Evolutionary conservation across 129 eudicot species (phyloP).

Genomic region (Flaveria robusta): DNA sequence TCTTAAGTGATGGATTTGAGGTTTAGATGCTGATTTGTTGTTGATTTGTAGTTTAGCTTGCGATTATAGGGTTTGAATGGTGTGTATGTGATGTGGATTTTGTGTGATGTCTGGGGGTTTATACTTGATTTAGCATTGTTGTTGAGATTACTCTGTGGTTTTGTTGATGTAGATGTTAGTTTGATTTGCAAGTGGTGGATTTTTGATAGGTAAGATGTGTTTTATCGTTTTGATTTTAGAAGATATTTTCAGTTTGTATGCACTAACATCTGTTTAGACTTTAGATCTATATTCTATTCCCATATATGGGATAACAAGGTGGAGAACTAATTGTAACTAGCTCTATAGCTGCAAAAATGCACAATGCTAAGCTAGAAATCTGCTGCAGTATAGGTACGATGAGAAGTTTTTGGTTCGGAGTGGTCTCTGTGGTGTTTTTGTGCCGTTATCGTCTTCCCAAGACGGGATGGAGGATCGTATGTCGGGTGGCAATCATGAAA

Average conservation of each 20-base stretch:
- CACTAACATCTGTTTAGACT: background rate
- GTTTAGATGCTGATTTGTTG: background rate
- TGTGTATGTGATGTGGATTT: constrained; percentile 6
- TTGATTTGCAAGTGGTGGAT: background rate
- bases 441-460: too few relatives aligned
- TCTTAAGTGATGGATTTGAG: background rate
- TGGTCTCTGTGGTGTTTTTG: too few relatives aligned
- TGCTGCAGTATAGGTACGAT: too few relatives aligned
- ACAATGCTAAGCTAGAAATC: too few relatives aligned
- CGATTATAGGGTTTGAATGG: constrained; percentile 10
- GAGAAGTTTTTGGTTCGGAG: too few relatives aligned
- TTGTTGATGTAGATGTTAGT: constrained; percentile 34
- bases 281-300: background rate
- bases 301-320: background rate
- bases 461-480: too few relatives aligned
- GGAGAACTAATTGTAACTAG: background rate
- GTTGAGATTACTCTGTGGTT: background rate
- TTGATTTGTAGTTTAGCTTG: background rate
- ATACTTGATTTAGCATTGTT: constrained; percentile 25
- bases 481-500: too few relatives aligned
- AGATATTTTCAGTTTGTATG: background rate
- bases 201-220: background rate
- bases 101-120: too few relatives aligned
- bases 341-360: too few relatives aligned
- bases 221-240: background rate